Base-by-base conservation (phyloP, 768 basidiomycete genomes). In the Suillus americanus region DNA sequence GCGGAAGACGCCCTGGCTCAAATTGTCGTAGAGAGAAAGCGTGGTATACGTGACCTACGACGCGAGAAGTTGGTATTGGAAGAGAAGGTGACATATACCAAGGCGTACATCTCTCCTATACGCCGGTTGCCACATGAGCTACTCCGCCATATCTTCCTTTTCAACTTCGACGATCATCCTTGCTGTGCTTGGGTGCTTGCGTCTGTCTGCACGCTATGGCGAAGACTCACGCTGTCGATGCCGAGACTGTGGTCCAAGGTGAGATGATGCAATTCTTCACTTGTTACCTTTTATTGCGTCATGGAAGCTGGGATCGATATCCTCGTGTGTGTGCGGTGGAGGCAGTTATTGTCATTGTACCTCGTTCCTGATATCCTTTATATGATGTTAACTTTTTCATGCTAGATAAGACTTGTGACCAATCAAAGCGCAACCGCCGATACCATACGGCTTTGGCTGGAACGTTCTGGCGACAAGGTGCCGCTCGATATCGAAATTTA, bases 401-500 rank as follows among this genome's bases (percentile, higher is more conserved):
- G 69, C 50, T 73, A 90, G 90, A 90, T 93, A 69, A 89, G 90
- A 23, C 84, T 93, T 48, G 79, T 88, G 51, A 91, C 91, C 25
- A 88, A 84, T 35, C 88, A 87, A 65, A 80, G 84, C 46, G 80
- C 89, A 10, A 90, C 90, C 35, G 85, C 91, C 33, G 91, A 94
- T 71, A 91, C 88, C 6, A 85, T 94, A 57, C 88, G 92, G 9
- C 81, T 94, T 13, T 94, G 92, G 91, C 81, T 94, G 0, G 91
- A 92, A 73, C 87, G 91, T 33, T 89, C 92, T 14, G 92, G 92
- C 20, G 78, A 81, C 60, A 82, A 76, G 5, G 85, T 88, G 7
- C 88, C 91, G 7, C 82, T 94, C 10, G 92, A 92, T 72, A 90
- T 94, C 65, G 90, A 92, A 72, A 91, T 94, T 55, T 88, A 86